Evolutionary conservation across 148 eudicot species (phyloP).

Genomic region (Limonium bicolor): DNA sequence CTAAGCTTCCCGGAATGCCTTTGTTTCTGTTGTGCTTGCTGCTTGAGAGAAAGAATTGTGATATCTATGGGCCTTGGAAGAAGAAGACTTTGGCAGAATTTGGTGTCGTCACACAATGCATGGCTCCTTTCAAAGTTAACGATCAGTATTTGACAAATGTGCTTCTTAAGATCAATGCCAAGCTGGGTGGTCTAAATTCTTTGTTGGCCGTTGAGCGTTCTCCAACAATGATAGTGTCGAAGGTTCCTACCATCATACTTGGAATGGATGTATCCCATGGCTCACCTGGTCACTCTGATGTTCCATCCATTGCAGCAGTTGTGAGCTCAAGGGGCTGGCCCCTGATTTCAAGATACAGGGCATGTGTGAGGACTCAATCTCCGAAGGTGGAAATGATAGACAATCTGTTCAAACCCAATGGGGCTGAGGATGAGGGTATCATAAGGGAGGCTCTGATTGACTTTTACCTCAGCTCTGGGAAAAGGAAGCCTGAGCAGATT

Average conservation of each 20-base stretch:
- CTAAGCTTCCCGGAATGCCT: too few species aligned
- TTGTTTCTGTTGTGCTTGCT: too few species aligned
- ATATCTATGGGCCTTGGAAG: too few species aligned
- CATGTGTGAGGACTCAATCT: conserved; percentile 62
- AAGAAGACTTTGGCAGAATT: too few species aligned
- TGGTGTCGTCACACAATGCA: too few species aligned
- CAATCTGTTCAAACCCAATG: conserved; percentile 38
- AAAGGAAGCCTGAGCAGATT: conserved; percentile 29
- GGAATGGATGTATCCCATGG: conserved; percentile 65
- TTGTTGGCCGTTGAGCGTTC: conserved; percentile 18
- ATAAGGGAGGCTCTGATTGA: conserved; percentile 31
- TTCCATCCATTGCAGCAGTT: conserved; percentile 53
- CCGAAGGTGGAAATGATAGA: conserved; percentile 72
- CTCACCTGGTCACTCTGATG: conserved; percentile 39
- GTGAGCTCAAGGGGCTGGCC: conserved; percentile 78
- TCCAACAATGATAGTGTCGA: conserved; percentile 17
- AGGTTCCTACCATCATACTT: conserved; percentile 25
- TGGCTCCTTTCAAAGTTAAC: too few species aligned
- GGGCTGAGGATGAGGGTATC: conserved; percentile 46
- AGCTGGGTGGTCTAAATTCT: conserved; percentile 50
- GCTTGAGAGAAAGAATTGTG: too few species aligned
- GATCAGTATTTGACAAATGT: too few species aligned
- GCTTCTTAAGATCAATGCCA: too few species aligned
- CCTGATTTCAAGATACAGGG: conserved; percentile 55
- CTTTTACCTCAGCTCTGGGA: conserved; percentile 23